These are phyloP conservation scores for Diaporthe capsici DNA, from an alignment of 2,329 filamentous ascomycete species.

Conservation along the genomic window DNA sequence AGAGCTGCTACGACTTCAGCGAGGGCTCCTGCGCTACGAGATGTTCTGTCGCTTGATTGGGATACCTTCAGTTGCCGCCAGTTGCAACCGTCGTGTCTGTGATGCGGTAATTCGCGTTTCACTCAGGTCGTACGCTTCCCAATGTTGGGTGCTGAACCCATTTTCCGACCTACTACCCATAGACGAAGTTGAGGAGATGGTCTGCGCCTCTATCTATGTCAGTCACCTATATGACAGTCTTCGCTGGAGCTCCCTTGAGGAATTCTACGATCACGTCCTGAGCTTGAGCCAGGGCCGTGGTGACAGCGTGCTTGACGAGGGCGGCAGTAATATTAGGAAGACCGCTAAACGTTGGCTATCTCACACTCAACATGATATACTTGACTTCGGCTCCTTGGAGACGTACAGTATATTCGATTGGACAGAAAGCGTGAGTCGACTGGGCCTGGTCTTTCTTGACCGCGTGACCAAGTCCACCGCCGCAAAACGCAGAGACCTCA, in stretches of 20 bases:
- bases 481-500: background rate
- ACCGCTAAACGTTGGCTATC: background rate
- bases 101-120: background rate
- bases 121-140: fast-evolving
- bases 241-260: background rate
- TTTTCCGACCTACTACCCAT: background rate
- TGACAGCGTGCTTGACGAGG: background rate
- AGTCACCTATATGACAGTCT: fast-evolving
- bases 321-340: fast-evolving
- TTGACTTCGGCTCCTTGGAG: background rate
- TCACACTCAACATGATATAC: background rate
- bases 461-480: background rate
- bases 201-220: background rate
- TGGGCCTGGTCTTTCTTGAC: background rate
- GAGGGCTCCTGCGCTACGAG: background rate
- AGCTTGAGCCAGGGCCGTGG: fast-evolving
- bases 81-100: background rate
- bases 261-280: background rate
- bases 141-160: background rate
- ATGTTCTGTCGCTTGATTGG: background rate
- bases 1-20: background rate
- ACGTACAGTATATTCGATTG: background rate
- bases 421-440: background rate
- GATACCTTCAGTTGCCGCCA: background rate
- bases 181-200: background rate